phyloP scores from a whole-genome alignment of 768 basidiomycete species.

The Myochromella boudieri region DNA sequence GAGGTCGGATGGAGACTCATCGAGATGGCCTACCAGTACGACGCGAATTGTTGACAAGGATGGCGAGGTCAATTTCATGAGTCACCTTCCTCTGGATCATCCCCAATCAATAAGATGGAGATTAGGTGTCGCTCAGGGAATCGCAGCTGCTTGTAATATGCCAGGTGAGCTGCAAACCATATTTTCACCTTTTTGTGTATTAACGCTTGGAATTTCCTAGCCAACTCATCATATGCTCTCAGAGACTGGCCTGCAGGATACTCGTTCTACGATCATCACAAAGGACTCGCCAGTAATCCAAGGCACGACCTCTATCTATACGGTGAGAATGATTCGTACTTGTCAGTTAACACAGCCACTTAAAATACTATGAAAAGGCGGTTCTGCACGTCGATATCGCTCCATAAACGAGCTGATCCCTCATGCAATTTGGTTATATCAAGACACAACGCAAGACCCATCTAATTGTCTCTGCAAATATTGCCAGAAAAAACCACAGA shows the following conservation, averaged over 20 bases:
- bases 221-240: slow-evolving; percentile 57
- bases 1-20: slow-evolving; percentile 56
- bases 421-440: slow-evolving; percentile 78
- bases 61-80: slow-evolving; percentile 74
- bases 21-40: slow-evolving; percentile 59
- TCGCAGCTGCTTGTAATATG: slow-evolving; percentile 42
- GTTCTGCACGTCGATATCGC: slow-evolving; percentile 57
- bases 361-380: slow-evolving; percentile 38
- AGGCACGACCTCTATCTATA: slow-evolving; percentile 79
- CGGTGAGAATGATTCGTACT: slow-evolving; percentile 41
- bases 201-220: slow-evolving; percentile 28
- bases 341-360: background rate
- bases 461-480: slow-evolving; percentile 74
- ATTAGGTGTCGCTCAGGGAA: slow-evolving; percentile 36
- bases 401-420: slow-evolving; percentile 86
- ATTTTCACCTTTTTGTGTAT: slow-evolving; percentile 1
- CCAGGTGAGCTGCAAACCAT: slow-evolving; percentile 40
- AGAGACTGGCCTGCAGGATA: slow-evolving; percentile 68
- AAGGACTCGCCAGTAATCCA: slow-evolving; percentile 51
- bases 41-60: slow-evolving; percentile 51
- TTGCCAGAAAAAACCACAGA: slow-evolving; percentile 67
- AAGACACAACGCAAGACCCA: slow-evolving; percentile 46
- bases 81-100: slow-evolving; percentile 50
- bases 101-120: slow-evolving; percentile 61
- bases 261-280: slow-evolving; percentile 72